phyloP scores from a whole-genome alignment of 306 rosid species.

The Hippophae gyantsensis region DNA sequence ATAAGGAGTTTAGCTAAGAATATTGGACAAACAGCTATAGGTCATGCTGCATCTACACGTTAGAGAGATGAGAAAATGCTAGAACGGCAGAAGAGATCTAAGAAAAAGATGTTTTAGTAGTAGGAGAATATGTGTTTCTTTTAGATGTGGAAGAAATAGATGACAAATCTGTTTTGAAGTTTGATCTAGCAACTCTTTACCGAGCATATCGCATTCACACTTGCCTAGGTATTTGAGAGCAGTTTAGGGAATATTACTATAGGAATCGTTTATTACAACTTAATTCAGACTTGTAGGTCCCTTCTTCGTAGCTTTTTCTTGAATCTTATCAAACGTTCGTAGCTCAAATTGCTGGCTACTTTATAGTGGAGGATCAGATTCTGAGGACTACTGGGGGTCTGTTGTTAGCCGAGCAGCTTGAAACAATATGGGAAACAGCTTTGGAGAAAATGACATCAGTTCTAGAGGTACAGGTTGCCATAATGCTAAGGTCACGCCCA shows the following conservation, averaged over 20 bases:
- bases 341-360: conserved; percentile 86
- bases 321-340: conserved; percentile 70
- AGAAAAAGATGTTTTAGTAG: conserved; percentile 33
- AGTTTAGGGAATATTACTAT: conserved; percentile 76
- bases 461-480: conserved; percentile 59
- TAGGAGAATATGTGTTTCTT: conserved; percentile 36
- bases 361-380: conserved; percentile 85
- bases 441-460: conserved; percentile 52
- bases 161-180: conserved; percentile 57
- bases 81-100: conserved; percentile 56
- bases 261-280: conserved; percentile 74
- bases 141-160: conserved; percentile 67
- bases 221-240: conserved; percentile 69
- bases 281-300: conserved; percentile 72
- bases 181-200: conserved; percentile 78
- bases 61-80: conserved; percentile 71
- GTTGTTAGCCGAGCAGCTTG: conserved; percentile 56
- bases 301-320: conserved; percentile 65
- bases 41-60: conserved; percentile 54
- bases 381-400: conserved; percentile 68
- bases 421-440: conserved; percentile 81
- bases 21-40: conserved; percentile 74
- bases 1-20: conserved; percentile 66
- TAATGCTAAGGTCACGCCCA: too few species aligned
- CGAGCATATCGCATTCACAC: conserved; percentile 85